phyloP scores from a whole-genome alignment of 2,329 filamentous ascomycete species.

The Talaromyces albobiverticillius region DNA sequence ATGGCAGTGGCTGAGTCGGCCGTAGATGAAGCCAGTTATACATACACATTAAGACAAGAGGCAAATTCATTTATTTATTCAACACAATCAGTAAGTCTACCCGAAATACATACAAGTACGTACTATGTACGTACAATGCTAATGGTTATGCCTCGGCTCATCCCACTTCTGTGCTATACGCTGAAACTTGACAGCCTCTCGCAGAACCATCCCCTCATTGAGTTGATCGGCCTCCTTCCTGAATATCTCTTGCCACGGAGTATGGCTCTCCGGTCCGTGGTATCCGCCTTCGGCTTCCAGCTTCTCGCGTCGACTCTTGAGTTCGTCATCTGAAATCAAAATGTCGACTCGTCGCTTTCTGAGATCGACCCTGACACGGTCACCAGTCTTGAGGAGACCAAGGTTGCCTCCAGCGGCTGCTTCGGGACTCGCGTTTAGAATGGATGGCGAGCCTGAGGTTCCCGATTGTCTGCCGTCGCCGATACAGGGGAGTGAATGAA shows the following conservation, averaged over 20 bases:
- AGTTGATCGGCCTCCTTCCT: constrained; percentile 46
- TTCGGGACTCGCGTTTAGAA: constrained; percentile 56
- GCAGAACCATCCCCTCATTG: constrained; percentile 48
- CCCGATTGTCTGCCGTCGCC: constrained; percentile 56
- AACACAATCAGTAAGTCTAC: too few relatives aligned
- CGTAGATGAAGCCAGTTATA: too few relatives aligned
- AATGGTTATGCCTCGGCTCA: constrained; percentile 48
- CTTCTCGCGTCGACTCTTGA: constrained; percentile 37
- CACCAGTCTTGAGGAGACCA: constrained; percentile 50
- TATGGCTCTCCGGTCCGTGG: constrained; percentile 41
- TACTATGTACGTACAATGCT: too few relatives aligned
- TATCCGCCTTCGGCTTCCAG: constrained; percentile 40
- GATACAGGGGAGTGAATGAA: constrained; percentile 50
- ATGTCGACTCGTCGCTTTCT: constrained; percentile 50
- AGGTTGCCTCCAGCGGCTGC: constrained; percentile 55
- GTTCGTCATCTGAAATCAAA: constrained; percentile 42
- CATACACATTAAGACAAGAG: too few relatives aligned
- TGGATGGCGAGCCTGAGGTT: constrained; percentile 54
- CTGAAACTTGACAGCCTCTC: constrained; percentile 47
- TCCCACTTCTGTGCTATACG: constrained; percentile 43
- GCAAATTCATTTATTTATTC: too few relatives aligned
- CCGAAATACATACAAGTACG: too few relatives aligned
- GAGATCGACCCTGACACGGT: constrained; percentile 51
- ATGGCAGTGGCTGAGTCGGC: too few relatives aligned
- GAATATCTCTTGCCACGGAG: constrained; percentile 53